phyloP scores from a whole-genome alignment of 1,139 yeast genomes.

The Yamadazyma buinensis region DNA sequence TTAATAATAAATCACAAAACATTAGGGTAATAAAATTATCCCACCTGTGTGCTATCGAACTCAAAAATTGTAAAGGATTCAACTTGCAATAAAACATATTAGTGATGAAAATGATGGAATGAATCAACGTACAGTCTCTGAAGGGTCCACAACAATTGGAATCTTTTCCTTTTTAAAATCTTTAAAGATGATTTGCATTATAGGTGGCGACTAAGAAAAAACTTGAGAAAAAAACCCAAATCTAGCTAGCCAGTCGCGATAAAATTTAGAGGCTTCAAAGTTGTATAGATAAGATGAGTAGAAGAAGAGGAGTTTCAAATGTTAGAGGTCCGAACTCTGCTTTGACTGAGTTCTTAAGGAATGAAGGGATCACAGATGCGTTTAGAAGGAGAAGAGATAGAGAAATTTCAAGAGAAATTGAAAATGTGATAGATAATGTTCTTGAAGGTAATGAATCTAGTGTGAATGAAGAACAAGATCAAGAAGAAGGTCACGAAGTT shows the following conservation, averaged over 20 bases:
- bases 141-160: constrained; percentile 69
- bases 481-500: constrained; percentile 17
- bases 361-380: constrained; percentile 86
- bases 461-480: not conserved
- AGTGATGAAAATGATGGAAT: no score
- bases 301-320: constrained; percentile 23
- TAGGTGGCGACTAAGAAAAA: constrained; percentile 4
- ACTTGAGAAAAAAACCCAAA: not conserved
- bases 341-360: constrained; percentile 64
- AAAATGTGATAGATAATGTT: not conserved
- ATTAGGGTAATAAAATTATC: not conserved
- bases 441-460: not conserved
- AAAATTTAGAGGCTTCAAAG: not conserved
- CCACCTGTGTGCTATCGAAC: not conserved
- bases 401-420: constrained; percentile 1
- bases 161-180: constrained; percentile 91
- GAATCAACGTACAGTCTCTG: constrained; percentile 66
- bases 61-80: not conserved
- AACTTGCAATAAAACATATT: no score
- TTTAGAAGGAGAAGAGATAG: constrained; percentile 58
- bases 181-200: constrained; percentile 80
- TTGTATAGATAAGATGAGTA: constrained; percentile 18
- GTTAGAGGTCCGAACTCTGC: constrained; percentile 81
- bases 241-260: no score
- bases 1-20: no score